phyloP scores from a whole-genome alignment of 1,139 yeast genomes.

The Hanseniaspora sp. region DNA sequence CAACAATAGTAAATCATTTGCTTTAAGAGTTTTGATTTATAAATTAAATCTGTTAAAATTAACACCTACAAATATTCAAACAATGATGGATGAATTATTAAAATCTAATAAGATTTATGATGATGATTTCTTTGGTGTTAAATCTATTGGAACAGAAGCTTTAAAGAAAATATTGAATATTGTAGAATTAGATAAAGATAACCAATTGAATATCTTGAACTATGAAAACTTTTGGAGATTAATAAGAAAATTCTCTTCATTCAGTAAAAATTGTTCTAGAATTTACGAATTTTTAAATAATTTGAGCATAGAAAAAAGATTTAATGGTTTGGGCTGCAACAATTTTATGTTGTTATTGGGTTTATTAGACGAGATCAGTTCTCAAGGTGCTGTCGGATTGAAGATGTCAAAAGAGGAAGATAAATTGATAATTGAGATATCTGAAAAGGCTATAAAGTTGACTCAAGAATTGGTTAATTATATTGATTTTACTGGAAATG shows the following conservation, averaged over 20 bases:
- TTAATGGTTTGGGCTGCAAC: conserved; percentile 34
- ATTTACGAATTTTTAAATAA: conserved; percentile 43
- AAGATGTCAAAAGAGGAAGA: conserved; percentile 39
- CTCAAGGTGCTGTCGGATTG: conserved; percentile 66
- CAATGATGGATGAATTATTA: conserved; percentile 22
- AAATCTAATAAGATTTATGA: conserved; percentile 26
- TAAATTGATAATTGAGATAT: conserved; percentile 44
- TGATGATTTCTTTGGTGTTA: conserved; percentile 28
- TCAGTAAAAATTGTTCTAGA: conserved; percentile 40
- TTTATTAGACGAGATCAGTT: conserved; percentile 66
- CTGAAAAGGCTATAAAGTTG: conserved; percentile 51
- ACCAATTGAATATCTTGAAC: conserved; percentile 39
- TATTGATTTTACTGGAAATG: conserved; percentile 19
- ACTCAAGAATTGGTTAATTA: conserved; percentile 41
- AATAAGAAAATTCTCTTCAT: conserved; percentile 47
- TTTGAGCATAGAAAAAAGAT: conserved; percentile 32
- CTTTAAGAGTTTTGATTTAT: conserved; percentile 26
- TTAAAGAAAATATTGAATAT: conserved; percentile 40
- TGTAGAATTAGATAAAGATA: conserved; percentile 38
- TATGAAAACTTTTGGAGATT: conserved; percentile 54
- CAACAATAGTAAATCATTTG: conserved; percentile 22
- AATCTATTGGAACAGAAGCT: conserved; percentile 41
- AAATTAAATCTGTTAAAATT: conserved; percentile 27
- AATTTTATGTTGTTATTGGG: conserved; percentile 60
- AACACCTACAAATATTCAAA: conserved; percentile 21